Evolutionary conservation across 768 basidiomycete species (phyloP).

Genomic region (Tulasnella sp.): DNA sequence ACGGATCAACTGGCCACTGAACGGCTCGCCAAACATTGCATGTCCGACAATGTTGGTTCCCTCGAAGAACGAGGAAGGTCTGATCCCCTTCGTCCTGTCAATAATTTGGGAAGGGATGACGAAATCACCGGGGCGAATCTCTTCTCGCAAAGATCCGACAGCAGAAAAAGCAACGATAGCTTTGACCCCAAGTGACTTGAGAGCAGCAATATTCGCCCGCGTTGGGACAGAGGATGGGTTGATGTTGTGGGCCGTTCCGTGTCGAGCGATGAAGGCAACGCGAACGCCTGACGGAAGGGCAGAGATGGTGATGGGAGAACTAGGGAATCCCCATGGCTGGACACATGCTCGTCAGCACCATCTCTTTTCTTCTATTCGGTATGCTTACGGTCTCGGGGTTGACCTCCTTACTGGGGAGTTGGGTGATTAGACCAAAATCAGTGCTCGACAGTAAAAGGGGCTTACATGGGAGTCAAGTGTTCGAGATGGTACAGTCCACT

Average conservation of each 20-base stretch:
- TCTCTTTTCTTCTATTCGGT: background rate
- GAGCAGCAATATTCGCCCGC: constrained; percentile 90
- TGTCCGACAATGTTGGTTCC: constrained; percentile 79
- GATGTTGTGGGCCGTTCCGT: constrained; percentile 74
- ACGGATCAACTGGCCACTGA: constrained; percentile 51
- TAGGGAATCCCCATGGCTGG: constrained; percentile 90
- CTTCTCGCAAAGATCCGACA: constrained; percentile 89
- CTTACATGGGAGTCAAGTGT: constrained; percentile 81
- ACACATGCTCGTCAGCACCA: background rate
- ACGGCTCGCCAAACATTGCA: constrained; percentile 90
- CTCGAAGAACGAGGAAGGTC: constrained; percentile 84
- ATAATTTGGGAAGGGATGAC: constrained; percentile 86
- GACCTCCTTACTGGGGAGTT: constrained; percentile 51
- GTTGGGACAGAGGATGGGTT: constrained; percentile 72
- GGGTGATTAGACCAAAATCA: background rate
- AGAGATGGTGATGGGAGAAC: constrained; percentile 86
- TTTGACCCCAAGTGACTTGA: constrained; percentile 84
- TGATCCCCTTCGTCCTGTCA: constrained; percentile 89
- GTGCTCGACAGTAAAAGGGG: constrained; percentile 20
- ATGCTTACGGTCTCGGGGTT: constrained; percentile 60
- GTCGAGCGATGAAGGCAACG: constrained; percentile 87
- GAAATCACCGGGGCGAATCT: constrained; percentile 85
- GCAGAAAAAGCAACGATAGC: constrained; percentile 91
- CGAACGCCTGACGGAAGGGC: constrained; percentile 70
- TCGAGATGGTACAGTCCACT: constrained; percentile 90